Conservation (phyloP, 164 flowering plant species). For the Piper betle region DNA sequence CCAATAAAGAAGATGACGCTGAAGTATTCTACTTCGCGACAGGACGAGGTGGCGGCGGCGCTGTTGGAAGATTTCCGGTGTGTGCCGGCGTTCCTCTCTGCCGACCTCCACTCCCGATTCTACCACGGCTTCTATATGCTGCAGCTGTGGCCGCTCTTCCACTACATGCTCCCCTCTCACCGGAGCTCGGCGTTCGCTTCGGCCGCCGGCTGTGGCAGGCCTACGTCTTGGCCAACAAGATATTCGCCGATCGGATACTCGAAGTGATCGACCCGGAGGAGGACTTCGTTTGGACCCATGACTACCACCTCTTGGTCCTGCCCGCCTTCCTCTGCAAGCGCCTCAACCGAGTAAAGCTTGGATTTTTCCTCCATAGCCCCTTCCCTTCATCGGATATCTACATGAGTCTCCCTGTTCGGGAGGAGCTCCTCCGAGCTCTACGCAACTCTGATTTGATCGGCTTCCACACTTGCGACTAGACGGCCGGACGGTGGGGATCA, state of each 20-base stretch:
- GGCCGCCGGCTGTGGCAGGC: slow-evolving; percentile 66
- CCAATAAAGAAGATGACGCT: slow-evolving; percentile 35
- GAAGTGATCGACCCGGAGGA: slow-evolving; percentile 74
- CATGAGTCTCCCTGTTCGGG: slow-evolving; percentile 55
- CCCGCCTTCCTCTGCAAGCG: slow-evolving; percentile 70
- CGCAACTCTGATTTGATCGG: slow-evolving; percentile 65
- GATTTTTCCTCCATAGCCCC: slow-evolving; percentile 65
- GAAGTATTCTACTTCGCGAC: slow-evolving; percentile 64
- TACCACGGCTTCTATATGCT: slow-evolving; percentile 74
- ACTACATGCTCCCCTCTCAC: slow-evolving; percentile 69
- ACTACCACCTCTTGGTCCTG: slow-evolving; percentile 63
- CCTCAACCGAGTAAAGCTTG: slow-evolving; percentile 58
- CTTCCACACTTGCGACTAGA: slow-evolving; percentile 64
- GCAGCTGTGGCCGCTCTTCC: slow-evolving; percentile 63
- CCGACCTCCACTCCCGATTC: slow-evolving; percentile 35
- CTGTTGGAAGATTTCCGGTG: slow-evolving; percentile 55
- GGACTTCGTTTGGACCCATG: slow-evolving; percentile 68
- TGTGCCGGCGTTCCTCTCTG: slow-evolving; percentile 51
- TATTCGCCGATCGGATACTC: slow-evolving; percentile 62
- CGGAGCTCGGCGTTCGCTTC: slow-evolving; percentile 60
- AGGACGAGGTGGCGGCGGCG: slow-evolving; percentile 58
- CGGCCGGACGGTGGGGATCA: slow-evolving; percentile 62
- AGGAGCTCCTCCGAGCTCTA: slow-evolving; percentile 48
- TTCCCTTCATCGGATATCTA: slow-evolving; percentile 64
- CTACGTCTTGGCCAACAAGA: slow-evolving; percentile 62